These are phyloP conservation scores for Fusarium ambrosium DNA, from an alignment of 2,329 filamentous ascomycete species.

Conservation along the genomic window DNA sequence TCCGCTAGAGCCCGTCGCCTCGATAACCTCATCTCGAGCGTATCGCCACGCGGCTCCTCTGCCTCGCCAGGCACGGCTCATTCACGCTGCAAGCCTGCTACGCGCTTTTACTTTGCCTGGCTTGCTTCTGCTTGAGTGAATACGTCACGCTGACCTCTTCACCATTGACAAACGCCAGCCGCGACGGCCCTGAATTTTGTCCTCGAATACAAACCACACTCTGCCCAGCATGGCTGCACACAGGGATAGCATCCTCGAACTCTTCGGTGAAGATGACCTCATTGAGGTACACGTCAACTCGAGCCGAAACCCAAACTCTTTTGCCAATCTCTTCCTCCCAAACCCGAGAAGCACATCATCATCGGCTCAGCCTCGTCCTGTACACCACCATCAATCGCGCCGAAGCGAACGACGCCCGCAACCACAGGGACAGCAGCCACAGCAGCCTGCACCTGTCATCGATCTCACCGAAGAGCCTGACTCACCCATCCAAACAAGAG, in stretches of 20 bases:
- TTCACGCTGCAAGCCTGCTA: conserved; percentile 12
- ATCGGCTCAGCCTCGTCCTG: background rate
- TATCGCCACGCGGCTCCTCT: conserved; percentile 32
- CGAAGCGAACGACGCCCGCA: conserved; percentile 17
- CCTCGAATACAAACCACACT: background rate
- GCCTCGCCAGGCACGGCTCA: conserved; percentile 3
- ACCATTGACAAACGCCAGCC: background rate
- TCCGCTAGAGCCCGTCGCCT: conserved; percentile 9
- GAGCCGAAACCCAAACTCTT: background rate
- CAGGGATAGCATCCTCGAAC: conserved; percentile 38
- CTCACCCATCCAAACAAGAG: conserved; percentile 57
- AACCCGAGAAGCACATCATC: conserved; percentile 30
- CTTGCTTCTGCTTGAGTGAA: conserved; percentile 22
- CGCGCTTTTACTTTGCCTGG: conserved; percentile 8
- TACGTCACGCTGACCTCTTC: background rate
- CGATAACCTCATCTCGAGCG: conserved; percentile 15
- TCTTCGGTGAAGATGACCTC: conserved; percentile 38
- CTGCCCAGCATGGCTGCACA: conserved; percentile 31
- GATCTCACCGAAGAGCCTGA: conserved; percentile 66
- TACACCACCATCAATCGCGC: conserved; percentile 8
- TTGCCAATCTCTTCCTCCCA: conserved; percentile 35
- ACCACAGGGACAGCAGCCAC: conserved; percentile 16
- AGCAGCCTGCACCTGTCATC: conserved; percentile 55
- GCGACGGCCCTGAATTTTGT: background rate
- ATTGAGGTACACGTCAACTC: conserved; percentile 28